Percentiles rank a stretch among this genome's conserved stretches.
Conservation (phyloP, 78 protist genomes). For the Trichosphaerium sp. region DNA sequence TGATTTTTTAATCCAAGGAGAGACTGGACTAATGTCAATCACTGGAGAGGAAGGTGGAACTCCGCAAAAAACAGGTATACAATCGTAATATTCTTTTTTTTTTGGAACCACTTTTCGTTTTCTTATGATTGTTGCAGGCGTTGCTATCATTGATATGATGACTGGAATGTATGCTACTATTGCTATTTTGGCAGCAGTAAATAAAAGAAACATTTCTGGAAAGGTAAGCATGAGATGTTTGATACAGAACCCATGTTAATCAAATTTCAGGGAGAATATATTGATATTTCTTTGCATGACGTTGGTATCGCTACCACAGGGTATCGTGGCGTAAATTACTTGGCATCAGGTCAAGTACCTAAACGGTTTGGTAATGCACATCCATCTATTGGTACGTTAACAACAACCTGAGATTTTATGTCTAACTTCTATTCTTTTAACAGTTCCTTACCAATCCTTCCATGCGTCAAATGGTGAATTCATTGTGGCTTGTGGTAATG, state of each 20-base stretch:
- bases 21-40: conserved; percentile 50
- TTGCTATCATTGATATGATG: conserved; percentile 44
- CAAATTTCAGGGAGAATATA: conserved; percentile 25
- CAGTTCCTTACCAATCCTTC: too few relatives aligned
- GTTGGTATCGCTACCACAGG: conserved; percentile 25
- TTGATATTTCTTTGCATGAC: conserved; percentile 29
- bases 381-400: too few relatives aligned
- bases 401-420: conserved; percentile 19
- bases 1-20: conserved; percentile 25
- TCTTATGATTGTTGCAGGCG: too few relatives aligned
- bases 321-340: conserved; percentile 12
- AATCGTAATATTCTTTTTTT: too few relatives aligned
- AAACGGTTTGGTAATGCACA: conserved; percentile 38
- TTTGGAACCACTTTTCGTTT: too few relatives aligned
- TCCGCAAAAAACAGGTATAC: too few relatives aligned
- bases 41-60: conserved; percentile 30
- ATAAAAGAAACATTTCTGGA: background rate
- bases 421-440: too few relatives aligned
- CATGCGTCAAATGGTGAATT: conserved; percentile 22
- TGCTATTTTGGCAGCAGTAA: conserved; percentile 44
- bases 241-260: too few relatives aligned
- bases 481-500: conserved; percentile 33
- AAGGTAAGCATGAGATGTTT: too few relatives aligned
- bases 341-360: conserved; percentile 13
- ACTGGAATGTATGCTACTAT: conserved; percentile 40